Base-by-base conservation (phyloP, 495 filamentous ascomycete species). In the Penicillium pulvis region DNA sequence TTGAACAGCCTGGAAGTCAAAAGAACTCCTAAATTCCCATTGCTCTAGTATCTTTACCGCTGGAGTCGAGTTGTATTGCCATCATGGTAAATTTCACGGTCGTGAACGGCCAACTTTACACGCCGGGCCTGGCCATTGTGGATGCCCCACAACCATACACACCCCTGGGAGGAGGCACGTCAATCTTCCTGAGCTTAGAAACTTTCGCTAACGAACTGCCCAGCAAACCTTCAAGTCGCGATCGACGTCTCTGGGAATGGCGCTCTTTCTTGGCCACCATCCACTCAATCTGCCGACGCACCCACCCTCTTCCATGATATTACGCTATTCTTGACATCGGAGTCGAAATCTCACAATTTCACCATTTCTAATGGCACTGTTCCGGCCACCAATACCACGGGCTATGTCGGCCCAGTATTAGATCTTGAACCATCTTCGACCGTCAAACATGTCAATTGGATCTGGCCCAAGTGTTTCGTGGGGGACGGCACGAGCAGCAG, bases 401-500 rank as follows among this genome's bases (percentile, higher is more conserved):
- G 79, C 36, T 85, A 80, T 49, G 72, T 87, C 14, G 85, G 84
- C 2, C 78, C 85, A 28, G 83, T 88, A 48, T 81, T 89, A 73
- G 64, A 71, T 47, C 79, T 83, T 43, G 86, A 88, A 61, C 74
- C 80, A 2, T 80, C 81, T 10, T 85, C 83, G 57, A 88, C 86
- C 0, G 87, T 89, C 28, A 88, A 88, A 66, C 85, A 89, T 66
- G 82, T 88, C 43, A 85, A 85, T 62, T 89, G 85, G 84, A 67
- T 75, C 10, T 89, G 85, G 85, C 85, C 87, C 2, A 79, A 79
- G 48, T 89, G 86, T 64, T 72, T 90, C 1, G 81, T 85, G 17
- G 85, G 86, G 10, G 73, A 84, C 51, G 84, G 84, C 6, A 60
- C 64, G 1, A 61, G 58, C 33, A 63, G 63, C 30, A 55, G 42